A percentile compares a stretch with the other conserved stretches of the same genome.
phyloP scores from a whole-genome alignment of 2,329 filamentous ascomycete genomes.

The Sordariomycetes sp. region DNA sequence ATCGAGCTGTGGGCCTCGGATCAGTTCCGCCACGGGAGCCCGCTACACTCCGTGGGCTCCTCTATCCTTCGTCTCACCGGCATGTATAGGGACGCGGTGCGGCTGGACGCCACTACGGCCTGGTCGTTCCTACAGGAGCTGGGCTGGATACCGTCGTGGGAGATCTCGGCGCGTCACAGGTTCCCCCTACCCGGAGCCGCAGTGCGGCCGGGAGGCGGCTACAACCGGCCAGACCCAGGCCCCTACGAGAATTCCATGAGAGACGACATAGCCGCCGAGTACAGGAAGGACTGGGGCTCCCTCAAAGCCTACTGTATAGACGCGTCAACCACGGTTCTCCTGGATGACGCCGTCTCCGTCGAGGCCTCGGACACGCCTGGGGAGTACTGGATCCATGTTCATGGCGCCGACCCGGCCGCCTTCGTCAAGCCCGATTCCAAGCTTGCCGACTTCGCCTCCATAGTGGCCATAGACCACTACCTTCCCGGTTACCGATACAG shows the following conservation, averaged over 20 bases:
- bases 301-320: slow-evolving; percentile 65
- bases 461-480: slow-evolving; percentile 49
- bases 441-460: slow-evolving; percentile 49
- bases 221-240: slow-evolving; percentile 44
- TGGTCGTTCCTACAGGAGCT: slow-evolving; percentile 68
- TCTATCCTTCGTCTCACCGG: slow-evolving; percentile 50
- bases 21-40: slow-evolving; percentile 35
- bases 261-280: slow-evolving; percentile 31
- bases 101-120: slow-evolving; percentile 33
- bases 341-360: slow-evolving; percentile 71
- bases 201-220: slow-evolving; percentile 18
- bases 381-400: slow-evolving; percentile 66
- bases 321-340: slow-evolving; percentile 51
- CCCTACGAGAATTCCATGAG: slow-evolving; percentile 24
- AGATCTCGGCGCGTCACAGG: slow-evolving; percentile 54
- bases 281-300: slow-evolving; percentile 49
- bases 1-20: slow-evolving; percentile 55
- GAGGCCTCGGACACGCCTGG: slow-evolving; percentile 40
- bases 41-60: slow-evolving; percentile 51
- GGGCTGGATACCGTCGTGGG: slow-evolving; percentile 60
- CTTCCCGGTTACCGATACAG: slow-evolving; percentile 44
- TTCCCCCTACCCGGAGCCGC: slow-evolving; percentile 39
- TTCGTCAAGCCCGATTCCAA: slow-evolving; percentile 49
- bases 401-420: slow-evolving; percentile 70
- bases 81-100: slow-evolving; percentile 42